phyloP scores from a whole-genome alignment of 2,329 filamentous ascomycete genomes.

The Fusarium devonianum region DNA sequence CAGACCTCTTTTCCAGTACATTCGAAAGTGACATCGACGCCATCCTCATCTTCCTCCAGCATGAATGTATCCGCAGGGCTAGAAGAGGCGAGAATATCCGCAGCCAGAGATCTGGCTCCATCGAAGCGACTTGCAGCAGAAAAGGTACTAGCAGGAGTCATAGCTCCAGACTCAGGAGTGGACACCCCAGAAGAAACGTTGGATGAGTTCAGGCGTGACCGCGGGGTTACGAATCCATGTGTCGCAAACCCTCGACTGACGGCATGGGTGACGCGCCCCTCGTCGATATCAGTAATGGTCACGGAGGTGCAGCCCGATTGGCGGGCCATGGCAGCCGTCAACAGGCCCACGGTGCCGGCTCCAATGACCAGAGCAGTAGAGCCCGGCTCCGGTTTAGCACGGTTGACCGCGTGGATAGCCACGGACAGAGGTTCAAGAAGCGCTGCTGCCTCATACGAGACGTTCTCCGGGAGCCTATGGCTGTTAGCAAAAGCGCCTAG shows the following conservation, averaged over 20 bases:
- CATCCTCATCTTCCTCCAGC: conserved; percentile 67
- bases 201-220: conserved; percentile 51
- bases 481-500: conserved; percentile 8
- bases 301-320: conserved; percentile 66
- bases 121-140: conserved; percentile 59
- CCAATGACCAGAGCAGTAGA: conserved; percentile 69
- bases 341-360: conserved; percentile 67
- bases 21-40: conserved; percentile 76
- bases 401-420: conserved; percentile 67
- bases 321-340: conserved; percentile 68
- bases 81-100: conserved; percentile 56
- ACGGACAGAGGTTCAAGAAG: conserved; percentile 69
- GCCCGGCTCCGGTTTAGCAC: conserved; percentile 59
- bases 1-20: conserved; percentile 79
- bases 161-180: conserved; percentile 50
- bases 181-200: conserved; percentile 58
- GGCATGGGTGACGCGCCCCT: conserved; percentile 66
- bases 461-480: conserved; percentile 62
- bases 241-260: conserved; percentile 66
- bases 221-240: conserved; percentile 62
- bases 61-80: conserved; percentile 39
- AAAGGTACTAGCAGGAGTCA: conserved; percentile 56
- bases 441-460: conserved; percentile 66
- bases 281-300: conserved; percentile 67
- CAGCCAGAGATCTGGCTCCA: conserved; percentile 57